Evolutionary conservation across 352 stramenopile genomes (phyloP), one percentile per base, ranked within the genome.

Genomic region (Thalassiosira delicatula): DNA sequence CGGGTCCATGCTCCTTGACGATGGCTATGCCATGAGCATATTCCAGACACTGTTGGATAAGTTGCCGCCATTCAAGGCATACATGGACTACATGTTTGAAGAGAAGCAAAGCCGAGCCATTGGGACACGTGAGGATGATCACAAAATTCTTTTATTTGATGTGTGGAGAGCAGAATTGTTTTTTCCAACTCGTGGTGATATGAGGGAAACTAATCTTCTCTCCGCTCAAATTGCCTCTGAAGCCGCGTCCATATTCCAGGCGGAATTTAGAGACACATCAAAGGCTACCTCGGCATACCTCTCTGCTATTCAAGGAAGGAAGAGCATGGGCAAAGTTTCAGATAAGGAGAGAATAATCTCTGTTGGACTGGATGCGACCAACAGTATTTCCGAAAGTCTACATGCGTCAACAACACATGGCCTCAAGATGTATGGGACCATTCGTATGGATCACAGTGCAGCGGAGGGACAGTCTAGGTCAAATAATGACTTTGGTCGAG

Each of bases 211-310:
- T 56, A 66, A 76, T 14, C 66, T 82, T 30, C 70, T 87, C 21
- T 81, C 21, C 4, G 11, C 2, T 32, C 37, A 54, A 21, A 19
- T 63, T 23, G 30, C 29, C 14, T 30, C 51, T 60, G 46, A 40
- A 12, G n/a, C 54, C 17, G 46, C 49, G 35, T 27, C 30, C 8
- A 53, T 32, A 60, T 40, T 73, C 4, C 46, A 60, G 2, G 56
- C 53, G 29, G 76, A 74, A 14, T 35, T 83, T 9, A 29, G 57
- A 8, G 68, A 83, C 23, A 21, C 49, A 14, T 63, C 25, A 23
- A 83, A 83, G 57, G 49, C 76, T 29, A 83, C 68, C 17, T 27
- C 56, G n/a, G 53, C 73, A 2, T 79, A 83, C 30, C 19, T 83
- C 2, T 44, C 44, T 27, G 70, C 23, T 65, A 67, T 53, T 49